These are phyloP conservation scores for Nigrospora osmanthi DNA, from an alignment of 2,329 filamentous ascomycete genomes.

Conservation along the genomic window DNA sequence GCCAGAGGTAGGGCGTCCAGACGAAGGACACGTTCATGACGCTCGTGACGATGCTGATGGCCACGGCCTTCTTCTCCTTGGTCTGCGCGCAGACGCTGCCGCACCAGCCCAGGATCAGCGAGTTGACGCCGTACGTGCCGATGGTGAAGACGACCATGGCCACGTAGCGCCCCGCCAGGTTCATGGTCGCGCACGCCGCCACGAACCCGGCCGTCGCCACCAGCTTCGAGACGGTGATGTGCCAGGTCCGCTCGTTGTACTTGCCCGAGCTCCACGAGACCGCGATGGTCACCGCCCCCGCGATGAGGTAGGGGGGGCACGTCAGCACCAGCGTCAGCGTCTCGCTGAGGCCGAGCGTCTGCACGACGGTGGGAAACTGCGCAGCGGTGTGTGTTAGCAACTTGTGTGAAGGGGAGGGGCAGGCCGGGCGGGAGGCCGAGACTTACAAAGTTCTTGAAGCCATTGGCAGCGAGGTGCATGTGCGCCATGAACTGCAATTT, in stretches of 20 bases:
- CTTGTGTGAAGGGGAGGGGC: too few relatives aligned
- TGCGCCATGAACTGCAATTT: conserved; percentile 29
- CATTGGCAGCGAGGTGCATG: conserved; percentile 24
- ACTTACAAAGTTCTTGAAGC: conserved; percentile 15
- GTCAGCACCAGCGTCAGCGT: conserved; percentile 40
- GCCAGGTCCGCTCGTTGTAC: conserved; percentile 39
- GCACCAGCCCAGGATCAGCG: conserved; percentile 36
- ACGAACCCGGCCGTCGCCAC: conserved; percentile 27
- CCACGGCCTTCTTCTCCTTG: conserved; percentile 36
- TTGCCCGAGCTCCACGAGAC: conserved; percentile 31
- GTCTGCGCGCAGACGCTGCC: conserved; percentile 32
- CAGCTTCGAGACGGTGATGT: conserved; percentile 31
- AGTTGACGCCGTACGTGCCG: conserved; percentile 30
- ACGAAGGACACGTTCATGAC: conserved; percentile 27
- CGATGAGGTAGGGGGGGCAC: conserved; percentile 27
- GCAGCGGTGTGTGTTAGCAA: background rate
- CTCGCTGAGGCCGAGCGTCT: conserved; percentile 30
- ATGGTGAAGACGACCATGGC: conserved; percentile 15
- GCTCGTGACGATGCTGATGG: conserved; percentile 26
- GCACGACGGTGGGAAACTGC: conserved; percentile 26
- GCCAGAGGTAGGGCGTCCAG: conserved; percentile 31
- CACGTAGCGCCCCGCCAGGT: conserved; percentile 3
- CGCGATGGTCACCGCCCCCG: conserved; percentile 25
- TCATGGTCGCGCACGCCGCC: conserved; percentile 1
- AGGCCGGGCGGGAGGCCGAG: too few relatives aligned